phyloP scores from a whole-genome alignment of 805 yeast genomes.

The Maudiozyma bulderi region DNA sequence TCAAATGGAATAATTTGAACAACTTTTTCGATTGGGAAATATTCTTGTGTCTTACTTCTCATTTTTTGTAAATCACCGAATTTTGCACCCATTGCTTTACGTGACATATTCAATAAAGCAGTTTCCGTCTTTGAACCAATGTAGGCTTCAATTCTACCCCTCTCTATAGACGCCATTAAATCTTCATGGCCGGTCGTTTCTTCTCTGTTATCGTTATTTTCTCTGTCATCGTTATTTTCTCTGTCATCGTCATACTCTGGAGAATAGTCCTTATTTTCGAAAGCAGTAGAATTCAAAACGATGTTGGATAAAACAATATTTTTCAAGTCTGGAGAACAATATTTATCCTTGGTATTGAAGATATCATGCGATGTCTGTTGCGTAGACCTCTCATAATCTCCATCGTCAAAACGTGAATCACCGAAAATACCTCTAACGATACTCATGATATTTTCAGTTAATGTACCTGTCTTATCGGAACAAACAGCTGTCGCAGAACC shows the following conservation, averaged over 20 bases:
- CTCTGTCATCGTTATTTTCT: not conserved
- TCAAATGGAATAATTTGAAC: slow-evolving; percentile 84
- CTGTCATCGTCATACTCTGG: not conserved
- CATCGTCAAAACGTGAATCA: slow-evolving; percentile 43
- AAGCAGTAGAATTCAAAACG: slow-evolving; percentile 78
- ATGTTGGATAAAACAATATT: slow-evolving; percentile 45
- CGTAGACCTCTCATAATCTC: slow-evolving; percentile 14
- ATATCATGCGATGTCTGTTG: slow-evolving; percentile 3
- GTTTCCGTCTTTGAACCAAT: slow-evolving; percentile 93
- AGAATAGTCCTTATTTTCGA: slow-evolving; percentile 46
- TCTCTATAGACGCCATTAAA: slow-evolving; percentile 8
- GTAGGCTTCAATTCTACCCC: slow-evolving; percentile 43
- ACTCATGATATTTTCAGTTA: slow-evolving; percentile 89
- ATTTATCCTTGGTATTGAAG: slow-evolving; percentile 3
- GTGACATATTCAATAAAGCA: slow-evolving; percentile 67
- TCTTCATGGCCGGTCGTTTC: slow-evolving; percentile 6
- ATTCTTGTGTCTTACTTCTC: slow-evolving; percentile 27
- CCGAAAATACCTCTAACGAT: slow-evolving; percentile 75
- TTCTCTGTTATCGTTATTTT: not conserved
- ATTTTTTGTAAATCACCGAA: slow-evolving; percentile 35
- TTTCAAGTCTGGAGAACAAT: slow-evolving; percentile 10
- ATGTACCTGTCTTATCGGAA: slow-evolving; percentile 95
- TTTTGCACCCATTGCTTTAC: slow-evolving; percentile 40
- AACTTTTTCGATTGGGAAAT: slow-evolving; percentile 32
- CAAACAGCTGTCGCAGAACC: slow-evolving; percentile 97